Evolutionary conservation across 495 filamentous ascomycete genomes (phyloP).

Genomic region (Penicillium ucsense): DNA sequence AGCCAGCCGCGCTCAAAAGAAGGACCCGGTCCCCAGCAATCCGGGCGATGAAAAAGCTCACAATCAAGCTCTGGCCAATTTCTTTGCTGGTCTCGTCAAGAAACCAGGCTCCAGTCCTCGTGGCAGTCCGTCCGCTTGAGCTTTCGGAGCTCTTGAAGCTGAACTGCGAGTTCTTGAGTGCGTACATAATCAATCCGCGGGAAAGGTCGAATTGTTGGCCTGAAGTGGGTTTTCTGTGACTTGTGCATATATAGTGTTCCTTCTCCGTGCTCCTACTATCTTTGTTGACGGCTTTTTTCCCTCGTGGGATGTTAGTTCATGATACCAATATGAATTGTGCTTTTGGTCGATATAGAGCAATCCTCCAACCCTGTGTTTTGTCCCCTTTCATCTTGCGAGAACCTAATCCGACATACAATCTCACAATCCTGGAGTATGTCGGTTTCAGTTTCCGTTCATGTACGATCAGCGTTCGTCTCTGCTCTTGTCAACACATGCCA

Average conservation of each 20-base stretch:
- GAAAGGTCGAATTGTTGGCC: too few relatives aligned
- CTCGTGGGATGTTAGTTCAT: conserved; percentile 21
- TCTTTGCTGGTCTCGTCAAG: conserved; percentile 59
- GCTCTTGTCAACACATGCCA: too few relatives aligned
- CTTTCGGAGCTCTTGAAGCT: too few relatives aligned
- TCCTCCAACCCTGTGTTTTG: too few relatives aligned
- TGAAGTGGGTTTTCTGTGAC: not conserved
- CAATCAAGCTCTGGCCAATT: conserved; percentile 57
- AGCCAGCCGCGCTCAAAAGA: conserved; percentile 42
- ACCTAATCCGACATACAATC: too few relatives aligned
- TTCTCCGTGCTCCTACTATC: conserved; percentile 1
- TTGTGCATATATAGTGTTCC: conserved; percentile 7
- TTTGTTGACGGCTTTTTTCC: conserved; percentile 9
- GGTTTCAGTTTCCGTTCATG: too few relatives aligned
- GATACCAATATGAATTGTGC: conserved; percentile 23
- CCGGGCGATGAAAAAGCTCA: conserved; percentile 49
- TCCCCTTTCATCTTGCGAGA: too few relatives aligned
- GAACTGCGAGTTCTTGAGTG: conserved; percentile 5
- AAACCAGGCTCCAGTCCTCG: conserved; percentile 39
- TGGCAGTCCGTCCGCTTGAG: conserved; percentile 31
- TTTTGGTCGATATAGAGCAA: not conserved
- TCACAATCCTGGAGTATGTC: too few relatives aligned
- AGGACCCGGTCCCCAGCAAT: conserved; percentile 20
- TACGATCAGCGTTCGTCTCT: too few relatives aligned
- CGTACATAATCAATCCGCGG: conserved; percentile 11